Evolutionary conservation across 352 stramenopile genomes (phyloP).

Genomic region (Globisporangium echinulatum): DNA sequence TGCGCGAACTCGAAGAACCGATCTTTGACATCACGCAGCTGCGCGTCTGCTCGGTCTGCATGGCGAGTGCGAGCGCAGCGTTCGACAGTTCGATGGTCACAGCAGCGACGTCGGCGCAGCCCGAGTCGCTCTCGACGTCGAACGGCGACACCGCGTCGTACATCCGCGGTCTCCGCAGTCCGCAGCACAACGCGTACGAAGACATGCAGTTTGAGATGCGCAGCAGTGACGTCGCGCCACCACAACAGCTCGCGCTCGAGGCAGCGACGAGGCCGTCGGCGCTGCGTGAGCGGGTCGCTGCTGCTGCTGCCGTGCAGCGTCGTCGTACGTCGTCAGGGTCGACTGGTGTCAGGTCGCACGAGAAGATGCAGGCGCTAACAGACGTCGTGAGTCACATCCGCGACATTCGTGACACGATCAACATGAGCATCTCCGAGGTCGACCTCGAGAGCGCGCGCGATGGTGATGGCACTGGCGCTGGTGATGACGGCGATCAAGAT

Average conservation of each 20-base stretch:
- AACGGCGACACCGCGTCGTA: conserved; percentile 53
- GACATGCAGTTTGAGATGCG: conserved; percentile 57
- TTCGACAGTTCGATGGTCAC: conserved; percentile 31
- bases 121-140: conserved; percentile 23
- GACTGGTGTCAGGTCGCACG: conserved; percentile 12
- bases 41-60: conserved; percentile 68
- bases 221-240: too few species aligned
- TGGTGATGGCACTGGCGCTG: conserved; percentile 19
- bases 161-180: conserved; percentile 19
- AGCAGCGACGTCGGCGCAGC: conserved; percentile 10
- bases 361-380: conserved; percentile 36
- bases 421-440: conserved; percentile 52
- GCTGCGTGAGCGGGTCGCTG: too few species aligned
- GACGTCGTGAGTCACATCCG: conserved; percentile 57
- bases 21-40: conserved; percentile 53
- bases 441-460: conserved; percentile 30
- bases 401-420: conserved; percentile 62
- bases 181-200: conserved; percentile 29
- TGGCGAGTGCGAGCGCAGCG: conserved; percentile 42
- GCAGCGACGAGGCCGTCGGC: too few species aligned
- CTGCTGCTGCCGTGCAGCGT: too few species aligned
- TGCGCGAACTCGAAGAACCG: conserved; percentile 67
- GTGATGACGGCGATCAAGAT: conserved; percentile 24
- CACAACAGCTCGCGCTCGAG: too few species aligned
- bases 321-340: background rate